Evolutionary conservation across 2,329 filamentous ascomycete genomes (phyloP), one percentile per base, ranked within the genome.

Genomic region (Aspergillus novofumigatus): DNA sequence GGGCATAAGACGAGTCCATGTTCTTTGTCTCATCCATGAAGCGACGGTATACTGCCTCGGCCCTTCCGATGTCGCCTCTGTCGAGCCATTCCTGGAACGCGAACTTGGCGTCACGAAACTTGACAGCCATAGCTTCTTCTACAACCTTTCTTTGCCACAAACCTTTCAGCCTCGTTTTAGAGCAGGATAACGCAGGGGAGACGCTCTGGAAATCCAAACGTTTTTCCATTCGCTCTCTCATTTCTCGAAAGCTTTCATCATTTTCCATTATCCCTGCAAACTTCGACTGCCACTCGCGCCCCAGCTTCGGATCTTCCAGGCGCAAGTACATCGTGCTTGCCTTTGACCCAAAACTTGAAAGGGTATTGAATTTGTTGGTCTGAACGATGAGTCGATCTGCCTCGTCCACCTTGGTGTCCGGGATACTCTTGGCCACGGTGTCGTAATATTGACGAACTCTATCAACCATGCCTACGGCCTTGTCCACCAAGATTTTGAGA

Each of bases 381-480:
- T 51, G 29, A 3, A 66, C 17, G 11, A 51, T 51, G 28, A 23
- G 42, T 1, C 54, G 42, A 20, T 66, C 62, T 8, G 49, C 20
- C 28, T 59, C 38, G 0, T 57, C 64, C 23, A 59, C 7, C 7
- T 42, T 48, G 3, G 57, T 60, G 11, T 63, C 52, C 1, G 55
- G 29, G 3, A 48, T 32, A 38, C 51, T 52, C 9, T 54, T 32
- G 17, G 61, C 58, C 23, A 42, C 55, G 2, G 11, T 42, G 47
- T 58, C 53, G 20, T 61, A 51, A 26, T 61, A 56, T 4, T 54
- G 41, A 17, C 48, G 29, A 20, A 67, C 42, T 20, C 32, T 35
- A 29, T 66, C 62, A 9, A 67, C 50, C 59, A 62, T 65, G 3
- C 28, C 32, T 11, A 62, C 23, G 6, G 59, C 64, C 28, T 65